Base-by-base conservation (phyloP, 352 stramenopile genomes). In the Detonula confervacea region DNA sequence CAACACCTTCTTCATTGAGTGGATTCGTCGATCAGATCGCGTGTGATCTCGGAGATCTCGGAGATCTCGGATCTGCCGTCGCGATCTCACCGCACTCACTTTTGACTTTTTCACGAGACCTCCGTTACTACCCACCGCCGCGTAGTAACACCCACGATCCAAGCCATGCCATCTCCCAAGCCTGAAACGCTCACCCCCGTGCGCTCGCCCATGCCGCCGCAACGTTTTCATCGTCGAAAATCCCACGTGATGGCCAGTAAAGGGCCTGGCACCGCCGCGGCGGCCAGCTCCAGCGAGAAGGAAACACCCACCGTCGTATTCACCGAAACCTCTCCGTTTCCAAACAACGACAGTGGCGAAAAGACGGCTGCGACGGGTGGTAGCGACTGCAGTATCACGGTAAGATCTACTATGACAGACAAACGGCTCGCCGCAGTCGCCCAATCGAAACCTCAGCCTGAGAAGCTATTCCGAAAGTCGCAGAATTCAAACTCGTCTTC, bases 261-360 rank as follows among this genome's bases (percentile, higher is more conserved):
- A 6, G 6, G 22, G 51, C 35, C 57, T 20, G 57, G 12, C 20
- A 16, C 30, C 12, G 30, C 33, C 6, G 62, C 18, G 46, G 44
- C n/a, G 3, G 33, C n/a, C 8, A 64, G 46, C 16, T 71, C 62
- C 11, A 67, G 57, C 57, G 62, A 71, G 27, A 71, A 71, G 47
- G 62, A 71, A 54, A 71, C 62, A 9, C 62, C 62, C 20, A 71
- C 62, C 0, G 46, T 71, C 12, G 47, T 71, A 1, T 60, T 60
- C 30, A 56, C 62, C 1, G 25, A 55, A 14, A 59, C 24, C 46
- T 59, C 39, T n/a, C 25, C 61, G 11, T 24, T 24, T 49, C n/a
- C 61, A 46, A 39, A 56, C 24, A 42, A 22, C 18, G 22, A 18
- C 6, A 30, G 25, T 30, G 20, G 49, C 49, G 27, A 22, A 16